Evolutionary conservation across 2,329 filamentous ascomycete genomes (phyloP).

Genomic region (Trichocomaceae sp.): DNA sequence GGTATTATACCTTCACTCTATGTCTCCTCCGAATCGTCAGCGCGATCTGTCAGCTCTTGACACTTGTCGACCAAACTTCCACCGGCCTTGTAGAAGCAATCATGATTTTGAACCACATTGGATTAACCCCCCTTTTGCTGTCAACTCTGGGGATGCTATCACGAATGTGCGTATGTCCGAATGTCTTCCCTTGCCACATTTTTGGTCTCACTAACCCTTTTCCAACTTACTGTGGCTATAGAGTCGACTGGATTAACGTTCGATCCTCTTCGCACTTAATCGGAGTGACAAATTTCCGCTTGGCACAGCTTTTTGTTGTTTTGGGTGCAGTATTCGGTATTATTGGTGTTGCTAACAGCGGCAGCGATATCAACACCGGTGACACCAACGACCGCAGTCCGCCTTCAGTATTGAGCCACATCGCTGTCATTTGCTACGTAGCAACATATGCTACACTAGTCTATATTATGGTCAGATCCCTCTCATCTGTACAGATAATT

Average conservation of each 20-base stretch:
- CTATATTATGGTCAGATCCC: not conserved
- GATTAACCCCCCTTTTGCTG: conserved; percentile 1
- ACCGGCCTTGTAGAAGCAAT: not conserved
- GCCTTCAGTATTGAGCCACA: not conserved
- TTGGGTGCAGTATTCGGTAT: conserved; percentile 1
- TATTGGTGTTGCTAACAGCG: not conserved
- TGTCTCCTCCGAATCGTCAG: conserved; percentile 2
- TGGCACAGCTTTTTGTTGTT: conserved; percentile 2
- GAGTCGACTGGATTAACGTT: conserved; percentile 1
- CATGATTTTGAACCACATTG: not conserved
- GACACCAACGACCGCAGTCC: not conserved
- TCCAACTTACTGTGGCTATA: not conserved
- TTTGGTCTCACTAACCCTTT: too few species aligned
- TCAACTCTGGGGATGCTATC: not conserved
- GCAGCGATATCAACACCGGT: not conserved
- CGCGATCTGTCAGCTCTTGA: not conserved
- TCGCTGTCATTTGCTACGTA: conserved; percentile 5
- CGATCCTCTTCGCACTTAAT: not conserved
- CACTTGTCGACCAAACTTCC: not conserved
- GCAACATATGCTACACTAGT: not conserved
- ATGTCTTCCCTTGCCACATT: not conserved
- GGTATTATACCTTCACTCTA: conserved; percentile 6
- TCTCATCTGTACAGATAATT: not conserved
- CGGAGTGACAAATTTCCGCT: not conserved
- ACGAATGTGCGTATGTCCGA: not conserved